Evolutionary conservation across 2,329 filamentous ascomycete species (phyloP), one percentile per base, ranked within the genome.

Genomic region (Leptographium lundbergii): DNA sequence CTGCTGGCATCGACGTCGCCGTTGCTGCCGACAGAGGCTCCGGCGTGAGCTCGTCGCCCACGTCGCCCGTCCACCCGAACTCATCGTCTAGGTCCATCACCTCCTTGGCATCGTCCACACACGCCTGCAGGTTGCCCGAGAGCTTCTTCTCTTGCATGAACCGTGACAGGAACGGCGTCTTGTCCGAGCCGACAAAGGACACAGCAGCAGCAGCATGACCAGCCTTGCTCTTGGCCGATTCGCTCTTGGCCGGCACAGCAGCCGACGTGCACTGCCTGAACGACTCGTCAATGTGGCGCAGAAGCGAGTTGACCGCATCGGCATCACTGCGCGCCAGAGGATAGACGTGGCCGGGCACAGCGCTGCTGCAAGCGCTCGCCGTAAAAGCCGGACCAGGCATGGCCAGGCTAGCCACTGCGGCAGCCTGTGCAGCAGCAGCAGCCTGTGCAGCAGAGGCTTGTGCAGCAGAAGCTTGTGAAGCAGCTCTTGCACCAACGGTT

Each of bases 111-210:
- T 85, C 82, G 57, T 73, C 73, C 56, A 86, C 83, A 64, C 79
- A 69, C 58, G 82, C 77, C 61, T 74, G 70, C 57, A 89, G 72
- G 66, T 88, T 79, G 57, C 83, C 77, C 61, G 74, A 73, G 65
- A 87, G 80, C 39, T 85, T 85, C 67, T 77, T 80, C 62, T 74
- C 78, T 64, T 81, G 76, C 72, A 90, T 75, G 54, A 89, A 71
- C 48, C 78, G 78, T 34, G 87, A 88, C 24, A 91, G 75, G 70
- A 88, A 79, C 17, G 87, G 87, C 19, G 82, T 81, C 39, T 81
- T 78, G 7, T 78, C 69, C 13, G 83, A 81, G 56, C 77, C 77
- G 58, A 77, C 72, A 66, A 84, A 82, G 54, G 59, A 55, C 59
- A 52, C 60, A 60, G 63, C 56, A 63, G 60, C 32, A 51, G 47